Conservation (phyloP, 1,284 basidiomycete species). For the Cryptococcus sp. region DNA sequence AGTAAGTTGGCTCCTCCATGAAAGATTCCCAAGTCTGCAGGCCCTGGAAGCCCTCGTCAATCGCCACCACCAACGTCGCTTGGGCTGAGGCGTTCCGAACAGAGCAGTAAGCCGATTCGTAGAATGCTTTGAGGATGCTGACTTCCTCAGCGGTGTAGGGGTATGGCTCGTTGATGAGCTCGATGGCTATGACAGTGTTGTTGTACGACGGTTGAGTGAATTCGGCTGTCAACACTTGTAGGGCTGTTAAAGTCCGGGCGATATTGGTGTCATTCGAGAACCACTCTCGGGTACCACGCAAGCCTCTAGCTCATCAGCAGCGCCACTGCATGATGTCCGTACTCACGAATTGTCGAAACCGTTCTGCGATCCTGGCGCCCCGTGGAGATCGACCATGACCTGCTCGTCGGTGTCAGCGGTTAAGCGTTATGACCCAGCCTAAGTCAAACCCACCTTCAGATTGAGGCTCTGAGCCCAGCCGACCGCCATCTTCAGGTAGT, state of each 20-base stretch:
- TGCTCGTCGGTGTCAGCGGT: neutral
- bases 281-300: slow-evolving; percentile 35
- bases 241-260: slow-evolving; percentile 39
- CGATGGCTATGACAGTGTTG: slow-evolving; percentile 58
- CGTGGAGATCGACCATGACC: slow-evolving; percentile 59
- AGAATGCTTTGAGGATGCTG: slow-evolving; percentile 33
- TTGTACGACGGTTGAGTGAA: slow-evolving; percentile 42
- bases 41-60: slow-evolving; percentile 78
- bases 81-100: slow-evolving; percentile 56
- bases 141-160: slow-evolving; percentile 31
- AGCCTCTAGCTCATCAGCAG: slow-evolving; percentile 23
- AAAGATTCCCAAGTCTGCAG: slow-evolving; percentile 75
- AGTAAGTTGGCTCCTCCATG: slow-evolving; percentile 55
- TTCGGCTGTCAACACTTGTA: slow-evolving; percentile 56
- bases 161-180: slow-evolving; percentile 54
- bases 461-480: slow-evolving; percentile 41
- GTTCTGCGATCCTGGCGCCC: slow-evolving; percentile 65
- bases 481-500: slow-evolving; percentile 44
- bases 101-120: slow-evolving; percentile 32
- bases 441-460: slow-evolving; percentile 34
- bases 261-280: slow-evolving; percentile 44
- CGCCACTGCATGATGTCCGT: neutral
- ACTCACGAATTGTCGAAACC: slow-evolving; percentile 56
- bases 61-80: slow-evolving; percentile 61
- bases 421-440: neutral